Percentiles rank a stretch among this genome's conserved stretches.
These are phyloP conservation scores for Delphinella strobiligena DNA, from an alignment of 2,329 filamentous ascomycete genomes.

Conservation along the genomic window DNA sequence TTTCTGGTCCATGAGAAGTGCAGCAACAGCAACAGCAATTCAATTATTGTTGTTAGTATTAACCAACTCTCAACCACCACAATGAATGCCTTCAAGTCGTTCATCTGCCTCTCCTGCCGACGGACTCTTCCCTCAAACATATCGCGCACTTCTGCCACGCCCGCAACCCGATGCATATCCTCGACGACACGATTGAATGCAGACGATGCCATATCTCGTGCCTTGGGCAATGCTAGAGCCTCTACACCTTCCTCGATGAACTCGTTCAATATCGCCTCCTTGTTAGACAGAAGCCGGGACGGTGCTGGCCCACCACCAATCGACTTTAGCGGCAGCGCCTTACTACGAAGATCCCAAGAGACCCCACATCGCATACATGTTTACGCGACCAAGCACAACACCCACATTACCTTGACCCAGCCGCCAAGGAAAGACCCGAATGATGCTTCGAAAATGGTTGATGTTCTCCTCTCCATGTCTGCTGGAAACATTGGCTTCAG, in stretches of 20 bases:
- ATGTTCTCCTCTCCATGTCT: slow-evolving; percentile 67
- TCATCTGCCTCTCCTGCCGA: slow-evolving; percentile 27
- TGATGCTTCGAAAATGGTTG: slow-evolving; percentile 41
- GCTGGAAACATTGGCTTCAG: slow-evolving; percentile 85
- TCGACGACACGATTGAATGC: background rate
- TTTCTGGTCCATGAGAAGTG: too few relatives aligned
- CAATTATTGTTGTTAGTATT: too few relatives aligned
- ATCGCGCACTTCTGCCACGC: background rate
- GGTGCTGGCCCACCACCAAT: background rate
- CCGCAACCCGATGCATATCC: background rate
- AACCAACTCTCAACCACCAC: background rate
- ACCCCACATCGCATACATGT: slow-evolving; percentile 74
- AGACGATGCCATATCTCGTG: too few relatives aligned
- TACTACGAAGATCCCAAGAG: slow-evolving; percentile 1
- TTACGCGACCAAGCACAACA: slow-evolving; percentile 84
- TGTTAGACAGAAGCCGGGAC: background rate
- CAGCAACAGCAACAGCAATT: background rate
- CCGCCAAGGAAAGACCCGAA: slow-evolving; percentile 33
- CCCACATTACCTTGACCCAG: slow-evolving; percentile 78
- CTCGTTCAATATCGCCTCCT: background rate
- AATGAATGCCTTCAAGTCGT: slow-evolving; percentile 17
- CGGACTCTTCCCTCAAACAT: slow-evolving; percentile 7
- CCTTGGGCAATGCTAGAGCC: too few relatives aligned
- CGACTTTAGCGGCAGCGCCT: background rate
- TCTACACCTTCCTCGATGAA: too few relatives aligned